A percentile compares a stretch with the other conserved stretches of the same genome.
phyloP scores from a whole-genome alignment of 2,329 filamentous ascomycete genomes.

The Zarea fungicola region DNA sequence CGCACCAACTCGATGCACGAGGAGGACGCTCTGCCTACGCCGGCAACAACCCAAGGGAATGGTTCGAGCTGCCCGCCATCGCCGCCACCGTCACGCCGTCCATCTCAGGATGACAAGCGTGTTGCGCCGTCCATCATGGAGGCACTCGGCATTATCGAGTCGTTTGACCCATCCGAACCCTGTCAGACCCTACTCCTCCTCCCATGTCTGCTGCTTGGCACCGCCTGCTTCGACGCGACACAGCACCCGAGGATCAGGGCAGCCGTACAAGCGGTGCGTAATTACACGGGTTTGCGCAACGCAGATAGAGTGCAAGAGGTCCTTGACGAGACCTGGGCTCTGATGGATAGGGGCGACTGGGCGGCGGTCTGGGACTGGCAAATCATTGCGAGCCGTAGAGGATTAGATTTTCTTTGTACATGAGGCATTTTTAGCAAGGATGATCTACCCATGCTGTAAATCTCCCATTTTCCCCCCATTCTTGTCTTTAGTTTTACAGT shows the following conservation, averaged over 20 bases:
- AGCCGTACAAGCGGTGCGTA: constrained; percentile 46
- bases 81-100: constrained; percentile 42
- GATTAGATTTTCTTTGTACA: constrained; percentile 51
- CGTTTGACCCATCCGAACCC: constrained; percentile 52
- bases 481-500: not conserved
- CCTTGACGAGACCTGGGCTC: constrained; percentile 53
- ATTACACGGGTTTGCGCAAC: constrained; percentile 57
- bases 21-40: constrained; percentile 22
- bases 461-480: not conserved
- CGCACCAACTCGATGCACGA: constrained; percentile 38
- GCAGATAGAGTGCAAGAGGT: constrained; percentile 49
- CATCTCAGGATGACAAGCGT: constrained; percentile 43
- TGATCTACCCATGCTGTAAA: not conserved
- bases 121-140: constrained; percentile 53
- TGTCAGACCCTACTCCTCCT: constrained; percentile 55
- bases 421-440: constrained; percentile 23
- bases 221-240: constrained; percentile 48
- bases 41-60: constrained; percentile 13
- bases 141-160: constrained; percentile 49
- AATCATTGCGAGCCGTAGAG: constrained; percentile 45
- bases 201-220: constrained; percentile 56
- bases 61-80: constrained; percentile 27
- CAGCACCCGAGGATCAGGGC: constrained; percentile 49
- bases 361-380: constrained; percentile 61
- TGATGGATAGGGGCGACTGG: constrained; percentile 56